These are phyloP conservation scores for Diutina rugosa DNA, from an alignment of 1,139 yeast genomes.

Conservation along the genomic window DNA sequence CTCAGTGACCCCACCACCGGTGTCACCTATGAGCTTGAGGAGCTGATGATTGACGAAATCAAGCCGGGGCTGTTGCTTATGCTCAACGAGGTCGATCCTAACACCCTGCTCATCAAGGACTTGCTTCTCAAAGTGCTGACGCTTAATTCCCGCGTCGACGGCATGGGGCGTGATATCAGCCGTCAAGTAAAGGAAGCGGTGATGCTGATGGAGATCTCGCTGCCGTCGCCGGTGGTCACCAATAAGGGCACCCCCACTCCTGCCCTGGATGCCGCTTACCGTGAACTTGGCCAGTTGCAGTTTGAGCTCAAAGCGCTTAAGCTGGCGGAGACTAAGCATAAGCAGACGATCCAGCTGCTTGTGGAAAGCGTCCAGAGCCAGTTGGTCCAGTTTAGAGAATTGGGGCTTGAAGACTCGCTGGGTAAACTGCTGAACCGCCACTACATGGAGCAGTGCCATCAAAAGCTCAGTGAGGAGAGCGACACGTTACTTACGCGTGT, in stretches of 20 bases:
- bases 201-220: conserved; percentile 12
- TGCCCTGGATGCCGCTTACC: neutral
- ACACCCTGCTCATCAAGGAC: conserved; percentile 8
- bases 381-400: neutral
- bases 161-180: conserved; percentile 12
- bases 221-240: conserved; percentile 4
- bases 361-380: neutral
- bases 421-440: conserved; percentile 26
- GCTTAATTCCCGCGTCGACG: conserved; percentile 17
- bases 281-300: neutral
- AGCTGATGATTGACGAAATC: conserved; percentile 46
- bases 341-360: neutral
- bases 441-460: conserved; percentile 70
- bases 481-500: conserved; percentile 65
- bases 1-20: conserved; percentile 49
- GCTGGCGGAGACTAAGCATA: neutral
- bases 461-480: conserved; percentile 62
- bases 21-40: conserved; percentile 73
- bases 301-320: neutral
- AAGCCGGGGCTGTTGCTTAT: conserved; percentile 47
- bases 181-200: conserved; percentile 14
- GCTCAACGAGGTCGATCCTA: conserved; percentile 24
- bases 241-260: neutral
- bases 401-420: neutral
- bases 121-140: conserved; percentile 18